A percentile compares a stretch with the other conserved stretches of the same genome.
Evolutionary conservation across 164 flowering plant genomes (phyloP).

Genomic region (Vitis amurensis): DNA sequence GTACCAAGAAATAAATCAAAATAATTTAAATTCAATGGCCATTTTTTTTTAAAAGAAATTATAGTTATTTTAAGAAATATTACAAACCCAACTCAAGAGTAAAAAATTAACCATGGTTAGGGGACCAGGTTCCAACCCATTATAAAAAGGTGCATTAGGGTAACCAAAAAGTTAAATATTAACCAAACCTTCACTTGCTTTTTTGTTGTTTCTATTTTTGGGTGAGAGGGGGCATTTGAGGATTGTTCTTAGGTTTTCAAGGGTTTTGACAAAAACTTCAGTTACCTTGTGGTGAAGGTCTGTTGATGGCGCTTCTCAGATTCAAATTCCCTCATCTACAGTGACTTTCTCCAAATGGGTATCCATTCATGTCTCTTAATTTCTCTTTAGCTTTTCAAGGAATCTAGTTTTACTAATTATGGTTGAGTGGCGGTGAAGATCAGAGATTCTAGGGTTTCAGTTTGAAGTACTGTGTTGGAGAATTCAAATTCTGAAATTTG

Average conservation of each 20-base stretch:
- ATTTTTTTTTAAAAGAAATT: background rate
- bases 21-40: too few species aligned
- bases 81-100: constrained; percentile 12
- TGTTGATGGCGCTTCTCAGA: constrained; percentile 20
- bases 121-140: background rate
- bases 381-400: background rate
- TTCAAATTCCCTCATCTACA: constrained; percentile 16
- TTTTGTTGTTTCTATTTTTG: background rate
- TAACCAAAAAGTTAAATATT: background rate
- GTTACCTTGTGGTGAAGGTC: background rate
- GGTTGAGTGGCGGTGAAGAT: too few species aligned
- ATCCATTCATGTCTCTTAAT: background rate
- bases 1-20: too few species aligned
- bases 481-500: background rate
- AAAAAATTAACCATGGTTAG: constrained; percentile 18
- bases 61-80: background rate
- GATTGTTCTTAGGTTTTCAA: constrained; percentile 5
- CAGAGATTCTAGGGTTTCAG: constrained; percentile 2
- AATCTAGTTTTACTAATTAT: too few species aligned
- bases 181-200: background rate
- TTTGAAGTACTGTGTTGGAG: background rate
- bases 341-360: background rate
- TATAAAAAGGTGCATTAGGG: constrained; percentile 1
- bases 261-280: constrained; percentile 11
- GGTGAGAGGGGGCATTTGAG: constrained; percentile 6